Evolutionary conservation across 2,329 filamentous ascomycete species (phyloP), one percentile per base, ranked within the genome.

Genomic region (Chaetomiaceae sp.): DNA sequence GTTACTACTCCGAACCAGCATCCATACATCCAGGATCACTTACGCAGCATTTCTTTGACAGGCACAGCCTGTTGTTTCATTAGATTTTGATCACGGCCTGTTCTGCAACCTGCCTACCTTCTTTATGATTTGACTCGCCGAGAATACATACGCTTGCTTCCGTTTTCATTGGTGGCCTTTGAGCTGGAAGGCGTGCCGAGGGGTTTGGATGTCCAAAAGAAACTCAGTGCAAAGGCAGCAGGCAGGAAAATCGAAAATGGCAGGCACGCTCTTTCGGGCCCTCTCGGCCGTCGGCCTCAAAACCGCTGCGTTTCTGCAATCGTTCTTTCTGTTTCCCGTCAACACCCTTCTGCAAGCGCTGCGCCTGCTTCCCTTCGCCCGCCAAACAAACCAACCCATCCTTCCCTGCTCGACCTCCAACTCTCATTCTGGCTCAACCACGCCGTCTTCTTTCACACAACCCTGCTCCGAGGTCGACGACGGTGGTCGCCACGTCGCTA

Each of bases 291-390:
- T 51, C 27, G 49, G 53, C 48, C 56, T 52, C 45, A 53, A 53
- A 43, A 51, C 56, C 38, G 34, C 46, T 33, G 49, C 45, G 22
- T 54, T 58, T 38, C 38, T 60, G 42, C 53, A 51, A 47, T 53
- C 54, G 34, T 43, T 58, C 41, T 43, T 58, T 34, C 43, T 52
- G 35, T 49, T 58, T 32, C 41, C 57, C 29, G 45, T 54, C 42
- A 48, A 52, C 33, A 30, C 45, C 26, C 37, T 57, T 29, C 51
- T 51, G 17, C 50, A 44, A 26, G 48, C 45, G 17, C 20, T 57
- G 20, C 47, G 41, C n/a, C 29, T 46, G 11, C 45, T 58, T 19
- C 48, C 48, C 29, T 36, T 44, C 29, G 7, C 9, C 7, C 22
- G 45, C 29, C 44, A 39, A 45, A 24, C 47, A 37, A 52, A 37